phyloP scores from a whole-genome alignment of 208 protist species.

The Phytomonas francai region DNA sequence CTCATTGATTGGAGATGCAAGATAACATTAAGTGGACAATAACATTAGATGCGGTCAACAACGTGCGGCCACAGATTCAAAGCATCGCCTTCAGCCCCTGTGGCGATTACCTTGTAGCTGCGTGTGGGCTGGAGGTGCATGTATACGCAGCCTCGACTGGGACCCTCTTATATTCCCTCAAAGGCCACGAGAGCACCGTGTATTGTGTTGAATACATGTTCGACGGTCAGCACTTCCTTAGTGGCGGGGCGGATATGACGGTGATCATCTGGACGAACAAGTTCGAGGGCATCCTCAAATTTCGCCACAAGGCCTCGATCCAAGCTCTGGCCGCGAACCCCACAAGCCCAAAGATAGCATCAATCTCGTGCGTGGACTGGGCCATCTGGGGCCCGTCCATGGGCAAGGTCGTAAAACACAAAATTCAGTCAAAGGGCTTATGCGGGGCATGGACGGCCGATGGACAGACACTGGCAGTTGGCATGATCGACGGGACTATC shows the following conservation, averaged over 20 bases:
- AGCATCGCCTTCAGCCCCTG: conserved; percentile 85
- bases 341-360: conserved; percentile 75
- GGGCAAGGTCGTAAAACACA: conserved; percentile 86
- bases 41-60: no score
- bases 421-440: conserved; percentile 81
- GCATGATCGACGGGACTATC: conserved; percentile 84
- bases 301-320: conserved; percentile 93
- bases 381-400: conserved; percentile 93
- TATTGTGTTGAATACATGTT: conserved; percentile 82
- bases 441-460: conserved; percentile 92
- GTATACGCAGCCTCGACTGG: conserved; percentile 90
- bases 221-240: conserved; percentile 93
- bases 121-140: conserved; percentile 86
- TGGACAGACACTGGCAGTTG: conserved; percentile 90
- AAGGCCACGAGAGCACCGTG: conserved; percentile 93
- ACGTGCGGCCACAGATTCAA: conserved; percentile 61
- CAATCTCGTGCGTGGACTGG: conserved; percentile 90
- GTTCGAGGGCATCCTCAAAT: conserved; percentile 93
- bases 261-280: conserved; percentile 95
- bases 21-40: conserved; percentile 32
- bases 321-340: conserved; percentile 94
- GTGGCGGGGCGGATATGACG: conserved; percentile 87
- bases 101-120: conserved; percentile 85
- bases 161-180: conserved; percentile 89
- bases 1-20: conserved; percentile 2